A percentile compares a stretch with the other conserved stretches of the same genome.
phyloP scores from a whole-genome alignment of 306 rosid species.

The Vicia villosa region DNA sequence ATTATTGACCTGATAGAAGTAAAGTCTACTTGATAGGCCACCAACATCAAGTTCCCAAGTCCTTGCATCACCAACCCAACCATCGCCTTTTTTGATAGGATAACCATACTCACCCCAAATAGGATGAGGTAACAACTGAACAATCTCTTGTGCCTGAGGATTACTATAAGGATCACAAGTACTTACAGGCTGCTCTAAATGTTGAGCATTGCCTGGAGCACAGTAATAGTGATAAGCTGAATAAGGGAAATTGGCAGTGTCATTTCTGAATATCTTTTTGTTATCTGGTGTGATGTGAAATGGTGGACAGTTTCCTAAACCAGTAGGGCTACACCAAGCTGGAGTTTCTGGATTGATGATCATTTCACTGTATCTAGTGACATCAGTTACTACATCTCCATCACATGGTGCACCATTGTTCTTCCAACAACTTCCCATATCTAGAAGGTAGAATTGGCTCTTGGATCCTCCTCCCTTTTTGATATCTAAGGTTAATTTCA shows the following conservation, averaged over 20 bases:
- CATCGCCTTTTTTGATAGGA: constrained; percentile 69
- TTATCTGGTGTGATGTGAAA: constrained; percentile 68
- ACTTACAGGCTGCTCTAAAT: constrained; percentile 59
- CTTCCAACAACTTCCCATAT: constrained; percentile 90
- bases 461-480: constrained; percentile 54
- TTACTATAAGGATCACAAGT: constrained; percentile 82
- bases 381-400: constrained; percentile 66
- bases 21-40: constrained; percentile 60
- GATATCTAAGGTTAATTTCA: constrained; percentile 45
- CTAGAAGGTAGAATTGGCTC: constrained; percentile 73
- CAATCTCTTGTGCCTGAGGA: constrained; percentile 86
- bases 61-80: constrained; percentile 77
- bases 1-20: constrained; percentile 62
- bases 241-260: constrained; percentile 73
- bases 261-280: constrained; percentile 63
- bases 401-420: constrained; percentile 73
- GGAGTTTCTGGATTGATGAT: constrained; percentile 60
- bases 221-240: constrained; percentile 74
- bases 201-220: constrained; percentile 72
- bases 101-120: constrained; percentile 75
- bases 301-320: constrained; percentile 67
- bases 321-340: constrained; percentile 45
- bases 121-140: constrained; percentile 80
- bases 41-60: constrained; percentile 93
- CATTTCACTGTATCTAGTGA: constrained; percentile 79